These are phyloP conservation scores for Calonectria honghensis DNA, from an alignment of 2,329 filamentous ascomycete species.

Conservation along the genomic window DNA sequence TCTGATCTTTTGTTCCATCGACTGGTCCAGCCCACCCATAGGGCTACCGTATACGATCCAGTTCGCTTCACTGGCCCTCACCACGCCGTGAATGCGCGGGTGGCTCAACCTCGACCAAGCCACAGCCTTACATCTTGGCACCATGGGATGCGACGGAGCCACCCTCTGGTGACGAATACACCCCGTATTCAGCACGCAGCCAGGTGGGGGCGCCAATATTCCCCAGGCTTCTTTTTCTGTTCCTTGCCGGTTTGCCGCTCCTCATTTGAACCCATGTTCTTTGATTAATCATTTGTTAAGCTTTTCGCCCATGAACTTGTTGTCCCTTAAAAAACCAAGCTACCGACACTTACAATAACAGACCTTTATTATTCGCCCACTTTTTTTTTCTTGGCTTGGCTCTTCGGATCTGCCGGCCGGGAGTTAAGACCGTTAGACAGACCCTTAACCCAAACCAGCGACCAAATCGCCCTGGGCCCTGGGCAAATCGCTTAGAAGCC, in stretches of 20 bases:
- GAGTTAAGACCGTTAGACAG: conserved; percentile 11
- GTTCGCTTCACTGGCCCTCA: conserved; percentile 9
- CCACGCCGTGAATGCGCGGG: conserved; percentile 18
- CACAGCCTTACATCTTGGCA: conserved; percentile 25
- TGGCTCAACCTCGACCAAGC: conserved; percentile 38
- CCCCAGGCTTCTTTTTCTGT: background rate
- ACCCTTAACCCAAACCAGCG: conserved; percentile 8
- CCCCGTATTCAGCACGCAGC: conserved; percentile 30
- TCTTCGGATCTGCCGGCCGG: conserved; percentile 16
- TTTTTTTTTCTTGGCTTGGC: conserved; percentile 15
- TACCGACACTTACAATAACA: conserved; percentile 2
- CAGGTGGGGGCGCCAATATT: conserved; percentile 16
- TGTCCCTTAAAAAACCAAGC: background rate
- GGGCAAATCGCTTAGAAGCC: background rate
- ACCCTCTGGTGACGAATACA: conserved; percentile 41
- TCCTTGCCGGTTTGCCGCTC: conserved; percentile 32
- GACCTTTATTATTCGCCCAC: background rate
- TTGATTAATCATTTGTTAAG: conserved; percentile 28
- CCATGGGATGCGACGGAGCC: conserved; percentile 27
- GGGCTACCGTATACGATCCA: conserved; percentile 9
- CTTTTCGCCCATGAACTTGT: conserved; percentile 20
- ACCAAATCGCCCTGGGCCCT: background rate
- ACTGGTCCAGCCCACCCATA: conserved; percentile 14
- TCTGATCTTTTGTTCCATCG: conserved; percentile 25
- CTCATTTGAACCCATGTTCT: conserved; percentile 5